These are phyloP conservation scores for Solanum chilense DNA, from an alignment of 257 asterid genomes.

Conservation along the genomic window DNA sequence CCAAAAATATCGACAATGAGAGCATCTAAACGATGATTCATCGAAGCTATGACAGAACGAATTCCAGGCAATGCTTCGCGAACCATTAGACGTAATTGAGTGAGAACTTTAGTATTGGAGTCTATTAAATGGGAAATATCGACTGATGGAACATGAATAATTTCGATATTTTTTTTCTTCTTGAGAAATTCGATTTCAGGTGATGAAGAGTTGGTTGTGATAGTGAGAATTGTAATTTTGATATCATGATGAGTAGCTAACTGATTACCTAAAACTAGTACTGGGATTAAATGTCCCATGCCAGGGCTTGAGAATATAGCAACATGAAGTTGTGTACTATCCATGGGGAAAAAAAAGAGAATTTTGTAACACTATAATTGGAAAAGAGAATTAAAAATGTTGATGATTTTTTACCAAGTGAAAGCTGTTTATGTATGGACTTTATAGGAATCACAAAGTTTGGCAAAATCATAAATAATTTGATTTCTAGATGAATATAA, in stretches of 20 bases:
- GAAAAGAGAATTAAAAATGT: background rate
- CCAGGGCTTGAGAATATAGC: conserved; percentile 15
- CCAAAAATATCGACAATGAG: conserved; percentile 7
- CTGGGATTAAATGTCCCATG: conserved; percentile 10
- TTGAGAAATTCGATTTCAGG: background rate
- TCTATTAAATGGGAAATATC: background rate
- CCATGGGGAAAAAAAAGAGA: background rate
- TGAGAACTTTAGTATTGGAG: background rate
- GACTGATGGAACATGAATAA: background rate
- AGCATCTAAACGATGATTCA: background rate
- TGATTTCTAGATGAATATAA: background rate
- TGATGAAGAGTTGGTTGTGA: background rate
- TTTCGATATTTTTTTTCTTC: background rate
- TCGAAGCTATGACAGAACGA: background rate
- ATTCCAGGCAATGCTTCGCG: background rate
- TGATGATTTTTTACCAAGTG: background rate
- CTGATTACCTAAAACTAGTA: conserved; percentile 2
- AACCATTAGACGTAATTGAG: background rate
- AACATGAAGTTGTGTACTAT: conserved; percentile 7
- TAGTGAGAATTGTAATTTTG: conserved; percentile 5
- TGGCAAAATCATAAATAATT: background rate
- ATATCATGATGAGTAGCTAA: conserved; percentile 1
- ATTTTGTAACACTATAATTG: background rate
- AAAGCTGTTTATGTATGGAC: background rate
- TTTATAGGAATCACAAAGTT: background rate